Base-by-base conservation (phyloP, 2,329 filamentous ascomycete species). In the Beauveria australis region DNA sequence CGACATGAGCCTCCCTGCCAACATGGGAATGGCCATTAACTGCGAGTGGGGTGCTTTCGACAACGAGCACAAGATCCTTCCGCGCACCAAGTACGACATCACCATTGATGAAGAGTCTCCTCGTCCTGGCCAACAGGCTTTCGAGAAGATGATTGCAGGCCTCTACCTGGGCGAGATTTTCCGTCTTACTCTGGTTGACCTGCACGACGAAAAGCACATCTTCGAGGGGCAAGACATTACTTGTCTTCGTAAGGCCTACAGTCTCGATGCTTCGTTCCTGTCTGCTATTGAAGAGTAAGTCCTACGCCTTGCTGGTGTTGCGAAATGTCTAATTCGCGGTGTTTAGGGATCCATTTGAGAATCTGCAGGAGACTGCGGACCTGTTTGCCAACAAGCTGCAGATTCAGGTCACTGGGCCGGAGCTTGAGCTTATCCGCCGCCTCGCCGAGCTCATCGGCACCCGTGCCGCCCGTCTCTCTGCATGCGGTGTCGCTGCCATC, bases 1-100 rank as follows among this genome's bases (percentile, higher is more conserved):
- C 12, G 86, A 97, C 77, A 84, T 96, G 81, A 94, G 95, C 69
- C 83, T 97, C 43, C 89, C 92, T 54, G 80, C 91, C 0, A 87
- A 94, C 63, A 86, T 86, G 63, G 91, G 88, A 52, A 95, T 97
- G 81, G 92, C 91, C 57, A 96, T 97, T 78, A 97, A 97, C 80
- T 97, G 92, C 79, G 93, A 97, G 75, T 97, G 92, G 84, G 93
- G 93, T 66, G 92, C 93, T 40, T 97, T 97, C 70, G 93, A 97
- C 75, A 96, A 96, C 74, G 90, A 96, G 75, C 89, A 93, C 78
- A 82, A 88, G 69, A 88, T 97, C 59, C 86, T 97, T 14, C 92
- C 92, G 14, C 84, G 86, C 59, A 96, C 92, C 28, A 84, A 84
- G 61, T 97, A 94, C 75, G 93, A 97, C 73, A 79, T 89, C 63